Evolutionary conservation across 1,284 basidiomycete genomes (phyloP), one percentile per base, ranked within the genome.

Genomic region (Irpex sp.): DNA sequence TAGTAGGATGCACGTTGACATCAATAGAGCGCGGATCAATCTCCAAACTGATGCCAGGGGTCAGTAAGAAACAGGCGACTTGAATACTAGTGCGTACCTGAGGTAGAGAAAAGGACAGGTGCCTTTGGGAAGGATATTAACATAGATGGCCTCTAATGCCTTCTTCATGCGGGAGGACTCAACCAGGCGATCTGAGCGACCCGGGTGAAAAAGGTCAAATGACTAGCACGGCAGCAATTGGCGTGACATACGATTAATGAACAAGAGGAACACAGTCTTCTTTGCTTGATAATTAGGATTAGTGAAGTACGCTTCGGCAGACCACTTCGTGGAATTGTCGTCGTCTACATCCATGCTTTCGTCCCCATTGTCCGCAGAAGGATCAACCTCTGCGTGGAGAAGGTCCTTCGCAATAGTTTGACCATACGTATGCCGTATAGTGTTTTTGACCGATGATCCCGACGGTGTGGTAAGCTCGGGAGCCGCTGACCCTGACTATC

Each of bases 1-100:
- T 99, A 1, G 97, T 99, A 0, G 97, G 97, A 74, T 98, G 97
- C 0, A 99, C 96, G 69, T 99, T 99, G 62, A 98, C 96, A 71
- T 99, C 97, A 8, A 99, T 90, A 35, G 92, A 89, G 39, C 87
- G 83, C 0, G 96, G 94, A 62, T 95, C 88, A 66, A 99, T 90
- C 37, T 89, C 80, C 43, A 99, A 76, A 66, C 94, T 94, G 36
- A 37, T 13, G 26, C 7, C 54, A 21, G 19, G 7, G 17, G 49
- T 50, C n/a, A 50, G 2, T 11, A 49, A 58, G 21, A 21, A 17
- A 5, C 11, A 5, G 53, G 46, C 15, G 57, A 26, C 39, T 35
- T 7, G 33, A 35, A 26, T 26, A 49, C 7, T n/a, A n/a, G 8
- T 47, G n/a, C n/a, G 36, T 64, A 92, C 94, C 93, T 94, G 49